phyloP scores from a whole-genome alignment of 2,329 filamentous ascomycete species.

The Aspergillus sp. region DNA sequence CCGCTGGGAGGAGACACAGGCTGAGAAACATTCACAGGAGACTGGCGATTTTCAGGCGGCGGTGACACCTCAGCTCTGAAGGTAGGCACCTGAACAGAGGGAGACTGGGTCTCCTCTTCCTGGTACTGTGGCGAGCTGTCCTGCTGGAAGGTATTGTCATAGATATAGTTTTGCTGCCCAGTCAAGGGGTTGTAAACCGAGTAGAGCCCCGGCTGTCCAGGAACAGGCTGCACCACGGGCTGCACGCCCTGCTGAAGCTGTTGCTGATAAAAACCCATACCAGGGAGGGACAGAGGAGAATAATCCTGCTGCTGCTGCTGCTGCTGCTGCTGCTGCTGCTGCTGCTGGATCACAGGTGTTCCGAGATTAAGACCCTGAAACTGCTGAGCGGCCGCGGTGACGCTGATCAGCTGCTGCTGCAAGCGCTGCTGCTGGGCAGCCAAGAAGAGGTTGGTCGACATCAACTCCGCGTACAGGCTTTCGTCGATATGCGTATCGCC shows the following conservation, averaged over 20 bases:
- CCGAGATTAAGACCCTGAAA: constrained; percentile 75
- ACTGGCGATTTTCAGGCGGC: constrained; percentile 64
- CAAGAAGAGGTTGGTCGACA: constrained; percentile 88
- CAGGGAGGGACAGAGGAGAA: constrained; percentile 54
- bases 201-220: constrained; percentile 73
- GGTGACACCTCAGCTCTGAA: constrained; percentile 83
- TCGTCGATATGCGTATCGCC: constrained; percentile 78
- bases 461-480: constrained; percentile 79
- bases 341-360: constrained; percentile 41
- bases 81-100: constrained; percentile 58
- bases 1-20: constrained; percentile 65
- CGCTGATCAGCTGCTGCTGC: constrained; percentile 84
- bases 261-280: constrained; percentile 63
- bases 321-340: constrained; percentile 44
- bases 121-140: constrained; percentile 39
- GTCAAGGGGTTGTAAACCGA: constrained; percentile 83
- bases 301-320: constrained; percentile 55
- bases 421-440: constrained; percentile 93
- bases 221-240: constrained; percentile 63
- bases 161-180: constrained; percentile 78
- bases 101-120: constrained; percentile 47
- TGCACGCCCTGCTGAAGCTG: constrained; percentile 68
- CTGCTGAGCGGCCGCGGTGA: constrained; percentile 81
- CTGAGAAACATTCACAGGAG: constrained; percentile 61
- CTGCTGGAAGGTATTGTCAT: constrained; percentile 65